These are phyloP conservation scores for Zoysia pacifica DNA, from an alignment of 176 grass and related monocot genomes.

Conservation along the genomic window DNA sequence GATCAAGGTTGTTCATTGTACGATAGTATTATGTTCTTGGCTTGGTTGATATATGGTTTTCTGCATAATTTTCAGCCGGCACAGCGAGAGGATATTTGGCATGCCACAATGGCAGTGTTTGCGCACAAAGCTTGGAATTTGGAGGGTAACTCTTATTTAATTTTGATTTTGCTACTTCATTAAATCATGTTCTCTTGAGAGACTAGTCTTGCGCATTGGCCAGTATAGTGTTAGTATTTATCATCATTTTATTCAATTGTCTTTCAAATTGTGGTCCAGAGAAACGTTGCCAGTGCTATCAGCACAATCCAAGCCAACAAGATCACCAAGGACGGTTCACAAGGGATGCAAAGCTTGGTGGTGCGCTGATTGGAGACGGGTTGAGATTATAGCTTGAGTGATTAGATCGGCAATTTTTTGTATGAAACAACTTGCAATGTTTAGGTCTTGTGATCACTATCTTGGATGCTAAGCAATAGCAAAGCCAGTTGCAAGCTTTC, in stretches of 20 bases:
- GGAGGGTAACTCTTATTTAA: constrained; percentile 59
- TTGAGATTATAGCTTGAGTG: constrained; percentile 24
- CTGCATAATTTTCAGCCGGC: constrained; percentile 56
- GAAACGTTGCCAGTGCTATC: constrained; percentile 79
- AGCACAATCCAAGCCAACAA: constrained; percentile 92
- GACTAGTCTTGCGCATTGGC: neutral
- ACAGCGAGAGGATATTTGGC: constrained; percentile 71
- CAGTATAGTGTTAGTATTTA: neutral
- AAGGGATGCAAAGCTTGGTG: constrained; percentile 59
- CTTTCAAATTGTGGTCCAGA: constrained; percentile 43
- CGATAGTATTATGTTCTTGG: neutral
- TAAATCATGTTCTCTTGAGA: neutral
- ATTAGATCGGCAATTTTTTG: constrained; percentile 28
- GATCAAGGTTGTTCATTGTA: neutral
- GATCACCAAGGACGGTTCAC: constrained; percentile 61
- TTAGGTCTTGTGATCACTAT: neutral
- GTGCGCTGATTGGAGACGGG: constrained; percentile 44
- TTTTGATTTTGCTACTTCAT: neutral
- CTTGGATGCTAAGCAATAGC: constrained; percentile 11
- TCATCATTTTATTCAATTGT: neutral
- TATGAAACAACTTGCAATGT: constrained; percentile 32
- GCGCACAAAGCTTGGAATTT: constrained; percentile 74
- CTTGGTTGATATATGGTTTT: constrained; percentile 15
- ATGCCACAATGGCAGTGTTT: constrained; percentile 80
- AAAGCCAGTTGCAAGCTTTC: neutral